Evolutionary conservation across 1,284 basidiomycete species (phyloP), one percentile per base, ranked within the genome.

Genomic region (Ustilago nuda): DNA sequence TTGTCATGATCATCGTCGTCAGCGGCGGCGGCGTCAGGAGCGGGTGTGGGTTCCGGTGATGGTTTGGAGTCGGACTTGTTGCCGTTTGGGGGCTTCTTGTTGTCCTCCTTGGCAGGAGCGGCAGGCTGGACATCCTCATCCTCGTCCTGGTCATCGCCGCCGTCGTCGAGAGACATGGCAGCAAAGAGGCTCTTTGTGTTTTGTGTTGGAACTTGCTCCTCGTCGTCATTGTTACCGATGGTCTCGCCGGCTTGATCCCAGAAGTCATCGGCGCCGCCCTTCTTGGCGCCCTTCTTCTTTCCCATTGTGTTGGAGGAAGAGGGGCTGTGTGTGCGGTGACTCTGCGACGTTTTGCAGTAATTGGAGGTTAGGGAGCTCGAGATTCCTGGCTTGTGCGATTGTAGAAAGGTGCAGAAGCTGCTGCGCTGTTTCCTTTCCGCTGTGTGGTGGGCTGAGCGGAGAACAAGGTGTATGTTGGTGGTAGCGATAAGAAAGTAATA

Each of bases 201-300:
- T 9, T 61, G 32, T 8, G 68, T 48, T 13, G 72, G 61, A 8
- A 59, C 52, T 6, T 63, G 48, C 36, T 69, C 58, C 19, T 59
- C 57, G n/a, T 66, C 60, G 36, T 65, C 62, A 50, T 68, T 73
- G 63, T 75, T 72, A 43, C 62, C 67, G 66, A 69, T 73, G 50
- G 66, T 70, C 63, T 81, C 79, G 41, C 72, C 78, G 35, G 78
- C 80, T 48, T 82, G 78, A 36, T 80, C 80, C 80, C 81, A 83
- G 64, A 78, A 82, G 66, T 82, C 80, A 41, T 82, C 80, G 57
- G 64, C 74, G 37, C 72, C 76, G 65, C 78, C 80, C 66, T 81
- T 81, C 68, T 68, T 70, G 45, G 76, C 81, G 62, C 78, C 79
- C 68, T 83, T 83, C 61, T 75, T 75, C 78, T 83, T 83, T 61